These are phyloP conservation scores for Hondaea fermentalgiana DNA, from an alignment of 108 stramenopile genomes.

Conservation along the genomic window DNA sequence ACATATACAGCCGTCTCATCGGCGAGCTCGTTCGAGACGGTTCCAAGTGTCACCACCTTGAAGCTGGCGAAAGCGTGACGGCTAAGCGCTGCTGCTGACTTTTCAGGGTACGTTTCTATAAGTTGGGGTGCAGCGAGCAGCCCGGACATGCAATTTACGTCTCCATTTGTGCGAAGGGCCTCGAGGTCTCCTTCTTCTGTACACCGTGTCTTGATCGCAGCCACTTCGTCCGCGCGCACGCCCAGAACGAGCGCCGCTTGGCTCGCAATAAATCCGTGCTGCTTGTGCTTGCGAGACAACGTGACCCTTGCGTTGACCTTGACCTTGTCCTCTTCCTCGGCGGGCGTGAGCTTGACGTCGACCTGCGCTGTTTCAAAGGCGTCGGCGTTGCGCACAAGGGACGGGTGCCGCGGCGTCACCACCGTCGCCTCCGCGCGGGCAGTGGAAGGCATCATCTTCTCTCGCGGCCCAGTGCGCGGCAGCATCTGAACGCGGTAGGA, in stretches of 20 bases:
- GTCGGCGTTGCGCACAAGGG: background rate
- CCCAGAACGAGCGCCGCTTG: background rate
- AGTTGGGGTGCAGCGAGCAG: background rate
- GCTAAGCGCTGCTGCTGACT: background rate
- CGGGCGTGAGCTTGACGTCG: background rate
- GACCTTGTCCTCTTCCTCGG: background rate
- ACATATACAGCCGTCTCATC: background rate
- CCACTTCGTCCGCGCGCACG: background rate
- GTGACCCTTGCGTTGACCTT: background rate
- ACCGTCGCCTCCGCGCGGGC: no score
- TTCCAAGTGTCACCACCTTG: background rate
- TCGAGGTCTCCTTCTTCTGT: background rate
- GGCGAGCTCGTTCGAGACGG: background rate
- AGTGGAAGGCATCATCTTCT: no score
- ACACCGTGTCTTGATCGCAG: background rate
- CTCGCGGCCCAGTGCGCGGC: no score
- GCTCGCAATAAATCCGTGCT: background rate
- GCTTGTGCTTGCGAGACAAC: background rate
- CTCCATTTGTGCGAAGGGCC: background rate
- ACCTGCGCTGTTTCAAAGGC: background rate
- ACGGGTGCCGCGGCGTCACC: background rate
- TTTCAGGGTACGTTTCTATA: background rate
- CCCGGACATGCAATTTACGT: background rate
- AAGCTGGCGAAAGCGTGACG: background rate
- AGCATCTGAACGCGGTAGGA: no score